Conservation (phyloP, 805 yeast species). For the Cyberlindnera sargentensis region DNA sequence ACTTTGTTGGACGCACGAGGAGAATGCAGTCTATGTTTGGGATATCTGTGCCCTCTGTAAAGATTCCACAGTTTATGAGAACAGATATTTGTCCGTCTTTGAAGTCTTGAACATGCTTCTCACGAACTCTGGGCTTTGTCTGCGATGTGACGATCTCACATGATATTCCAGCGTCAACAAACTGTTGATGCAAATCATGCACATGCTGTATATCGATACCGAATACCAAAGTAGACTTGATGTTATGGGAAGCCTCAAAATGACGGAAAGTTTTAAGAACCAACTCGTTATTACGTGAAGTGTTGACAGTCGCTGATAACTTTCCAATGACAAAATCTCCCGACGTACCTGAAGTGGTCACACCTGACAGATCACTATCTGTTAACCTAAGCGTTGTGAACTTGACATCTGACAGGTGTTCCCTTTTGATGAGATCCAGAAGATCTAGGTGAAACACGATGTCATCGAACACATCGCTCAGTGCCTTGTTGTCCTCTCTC, state of each 20-base stretch:
- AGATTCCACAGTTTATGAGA: conserved; percentile 78
- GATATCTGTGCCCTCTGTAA: conserved; percentile 93
- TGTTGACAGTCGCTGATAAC: conserved; percentile 50
- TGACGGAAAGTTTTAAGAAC: conserved; percentile 49
- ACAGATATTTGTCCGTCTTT: conserved; percentile 58
- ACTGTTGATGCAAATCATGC: conserved; percentile 39
- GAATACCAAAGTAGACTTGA: conserved; percentile 66
- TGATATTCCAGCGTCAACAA: conserved; percentile 53
- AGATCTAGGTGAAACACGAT: conserved; percentile 66
- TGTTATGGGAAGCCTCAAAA: conserved; percentile 29
- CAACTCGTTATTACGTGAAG: conserved; percentile 44
- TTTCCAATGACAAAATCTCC: conserved; percentile 51
- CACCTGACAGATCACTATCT: conserved; percentile 35
- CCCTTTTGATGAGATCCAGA: conserved; percentile 56
- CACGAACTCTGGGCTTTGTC: conserved; percentile 49
- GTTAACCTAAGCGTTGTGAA: conserved; percentile 49
- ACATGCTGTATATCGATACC: conserved; percentile 73
- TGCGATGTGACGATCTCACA: conserved; percentile 68
- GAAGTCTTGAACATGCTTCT: conserved; percentile 48
- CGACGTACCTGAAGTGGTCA: neutral
- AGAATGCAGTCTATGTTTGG: conserved; percentile 81
- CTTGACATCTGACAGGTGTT: conserved; percentile 63
- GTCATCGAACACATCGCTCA: conserved; percentile 59
- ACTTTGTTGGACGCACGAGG: conserved; percentile 74
- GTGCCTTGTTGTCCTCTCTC: conserved; percentile 60